A percentile compares a stretch with the other conserved stretches of the same genome.
phyloP scores from a whole-genome alignment of 257 asterid genomes.

The Nicotiana knightiana region DNA sequence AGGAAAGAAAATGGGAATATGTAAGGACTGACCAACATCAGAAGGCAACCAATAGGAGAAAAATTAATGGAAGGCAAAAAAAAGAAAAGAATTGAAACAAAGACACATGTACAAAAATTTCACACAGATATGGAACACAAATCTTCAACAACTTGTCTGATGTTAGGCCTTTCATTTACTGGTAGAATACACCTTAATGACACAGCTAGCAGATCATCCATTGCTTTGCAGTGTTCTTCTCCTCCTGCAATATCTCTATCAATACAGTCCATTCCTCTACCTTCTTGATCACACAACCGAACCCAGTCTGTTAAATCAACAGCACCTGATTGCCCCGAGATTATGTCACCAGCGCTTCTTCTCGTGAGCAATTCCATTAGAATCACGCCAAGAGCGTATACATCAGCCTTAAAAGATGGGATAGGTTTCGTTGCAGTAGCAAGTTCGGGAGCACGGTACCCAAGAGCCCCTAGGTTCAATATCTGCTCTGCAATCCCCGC shows the following conservation, averaged over 20 bases:
- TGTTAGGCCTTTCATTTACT: constrained; percentile 83
- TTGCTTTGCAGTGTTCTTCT: constrained; percentile 65
- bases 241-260: constrained; percentile 83
- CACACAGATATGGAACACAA: constrained; percentile 68
- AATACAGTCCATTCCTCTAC: constrained; percentile 86
- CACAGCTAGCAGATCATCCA: constrained; percentile 76
- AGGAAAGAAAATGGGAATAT: constrained; percentile 38
- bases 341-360: constrained; percentile 96
- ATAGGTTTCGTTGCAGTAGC: constrained; percentile 53
- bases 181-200: constrained; percentile 88
- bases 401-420: constrained; percentile 86
- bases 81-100: constrained; percentile 39
- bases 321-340: constrained; percentile 88
- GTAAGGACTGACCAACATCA: constrained; percentile 45
- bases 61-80: constrained; percentile 16
- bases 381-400: constrained; percentile 89
- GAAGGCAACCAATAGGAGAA: constrained; percentile 39
- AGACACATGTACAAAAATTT: constrained; percentile 52
- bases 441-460: constrained; percentile 90
- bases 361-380: constrained; percentile 89
- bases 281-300: constrained; percentile 72
- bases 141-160: constrained; percentile 68
- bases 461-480: constrained; percentile 83
- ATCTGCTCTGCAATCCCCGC: constrained; percentile 88
- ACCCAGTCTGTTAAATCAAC: constrained; percentile 99